Conservation (phyloP, 2,329 filamentous ascomycete species). For the Fusarium floridanum region DNA sequence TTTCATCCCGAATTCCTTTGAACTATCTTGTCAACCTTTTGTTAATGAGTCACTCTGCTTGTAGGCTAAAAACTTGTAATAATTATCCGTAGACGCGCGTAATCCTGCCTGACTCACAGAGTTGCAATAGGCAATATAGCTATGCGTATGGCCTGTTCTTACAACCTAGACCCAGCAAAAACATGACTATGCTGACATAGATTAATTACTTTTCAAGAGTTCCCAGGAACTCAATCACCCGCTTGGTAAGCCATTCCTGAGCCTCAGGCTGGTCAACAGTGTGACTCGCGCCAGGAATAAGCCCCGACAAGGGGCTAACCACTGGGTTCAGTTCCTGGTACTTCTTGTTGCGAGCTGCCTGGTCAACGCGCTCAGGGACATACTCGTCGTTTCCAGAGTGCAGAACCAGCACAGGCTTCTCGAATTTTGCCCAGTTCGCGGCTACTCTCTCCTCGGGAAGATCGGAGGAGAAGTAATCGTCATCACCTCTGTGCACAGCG, state of each 20-base stretch:
- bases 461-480: slow-evolving; percentile 91
- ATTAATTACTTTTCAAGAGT: slow-evolving; percentile 32
- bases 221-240: slow-evolving; percentile 61
- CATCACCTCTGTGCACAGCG: slow-evolving; percentile 68
- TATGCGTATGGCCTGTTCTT: background rate
- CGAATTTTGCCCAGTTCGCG: slow-evolving; percentile 75
- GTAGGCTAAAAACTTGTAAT: background rate
- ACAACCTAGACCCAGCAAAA: background rate
- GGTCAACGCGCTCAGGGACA: slow-evolving; percentile 70
- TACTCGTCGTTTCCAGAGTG: slow-evolving; percentile 76
- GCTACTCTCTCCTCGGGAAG: slow-evolving; percentile 68
- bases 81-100: background rate
- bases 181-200: background rate
- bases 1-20: background rate
- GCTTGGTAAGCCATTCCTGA: slow-evolving; percentile 63
- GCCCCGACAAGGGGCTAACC: slow-evolving; percentile 63
- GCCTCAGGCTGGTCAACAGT: slow-evolving; percentile 61
- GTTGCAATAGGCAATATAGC: background rate
- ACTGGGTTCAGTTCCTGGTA: slow-evolving; percentile 65
- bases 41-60: background rate
- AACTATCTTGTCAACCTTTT: background rate
- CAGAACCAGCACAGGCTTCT: slow-evolving; percentile 72
- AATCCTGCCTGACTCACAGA: background rate
- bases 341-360: slow-evolving; percentile 65
- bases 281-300: slow-evolving; percentile 67